These are phyloP conservation scores for Ramalina intermedia DNA, from an alignment of 495 filamentous ascomycete species.

Conservation along the genomic window DNA sequence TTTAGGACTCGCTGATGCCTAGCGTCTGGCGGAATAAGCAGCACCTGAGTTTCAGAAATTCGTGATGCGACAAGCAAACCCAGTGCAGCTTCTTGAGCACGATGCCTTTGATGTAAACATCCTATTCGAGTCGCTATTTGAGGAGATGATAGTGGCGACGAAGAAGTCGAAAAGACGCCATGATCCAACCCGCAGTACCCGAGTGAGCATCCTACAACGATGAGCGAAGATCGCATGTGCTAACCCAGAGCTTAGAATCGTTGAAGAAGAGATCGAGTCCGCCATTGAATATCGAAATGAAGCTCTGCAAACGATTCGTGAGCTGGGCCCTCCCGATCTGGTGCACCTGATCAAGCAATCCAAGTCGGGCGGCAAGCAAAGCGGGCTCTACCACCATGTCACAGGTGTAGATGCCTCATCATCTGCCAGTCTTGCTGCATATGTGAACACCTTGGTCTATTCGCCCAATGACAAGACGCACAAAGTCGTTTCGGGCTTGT, in stretches of 20 bases:
- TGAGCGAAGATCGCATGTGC: conserved; percentile 1
- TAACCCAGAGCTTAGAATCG: conserved; percentile 46
- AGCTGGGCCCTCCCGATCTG: conserved; percentile 88
- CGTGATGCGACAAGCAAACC: too few species aligned
- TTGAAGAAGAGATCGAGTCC: conserved; percentile 77
- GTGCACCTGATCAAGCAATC: conserved; percentile 90
- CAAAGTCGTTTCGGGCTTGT: conserved; percentile 85
- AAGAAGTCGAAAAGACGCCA: conserved; percentile 27
- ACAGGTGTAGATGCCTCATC: conserved; percentile 95
- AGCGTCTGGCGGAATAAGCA: too few species aligned
- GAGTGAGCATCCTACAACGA: conserved; percentile 46
- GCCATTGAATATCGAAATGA: conserved; percentile 85
- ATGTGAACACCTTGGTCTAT: conserved; percentile 94
- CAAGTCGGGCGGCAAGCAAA: conserved; percentile 36
- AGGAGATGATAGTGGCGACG: too few species aligned
- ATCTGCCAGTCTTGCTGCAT: conserved; percentile 89
- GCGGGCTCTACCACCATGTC: conserved; percentile 46
- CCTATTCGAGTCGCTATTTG: too few species aligned
- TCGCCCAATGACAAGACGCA: conserved; percentile 69
- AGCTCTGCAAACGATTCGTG: conserved; percentile 63
- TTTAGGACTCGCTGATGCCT: too few species aligned
- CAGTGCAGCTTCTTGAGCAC: too few species aligned
- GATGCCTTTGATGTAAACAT: too few species aligned
- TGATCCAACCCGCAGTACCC: conserved; percentile 81
- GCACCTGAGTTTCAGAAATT: too few species aligned